These are phyloP conservation scores for Penicillium sclerotigenum DNA, from an alignment of 2,329 filamentous ascomycete species.

Conservation along the genomic window DNA sequence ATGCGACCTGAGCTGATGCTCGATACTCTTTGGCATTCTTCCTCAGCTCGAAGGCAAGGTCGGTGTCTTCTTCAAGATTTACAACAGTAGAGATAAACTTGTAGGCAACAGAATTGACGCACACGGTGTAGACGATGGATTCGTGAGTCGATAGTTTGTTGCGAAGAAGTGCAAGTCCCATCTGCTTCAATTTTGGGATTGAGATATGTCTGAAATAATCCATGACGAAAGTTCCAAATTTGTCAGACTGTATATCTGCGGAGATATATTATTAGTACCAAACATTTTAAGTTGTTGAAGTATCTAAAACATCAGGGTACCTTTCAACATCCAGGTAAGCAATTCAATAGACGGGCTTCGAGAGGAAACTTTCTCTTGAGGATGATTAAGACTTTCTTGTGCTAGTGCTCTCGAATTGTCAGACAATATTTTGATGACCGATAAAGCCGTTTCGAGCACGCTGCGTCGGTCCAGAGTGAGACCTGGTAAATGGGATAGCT, in stretches of 20 bases:
- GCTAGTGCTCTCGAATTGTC: not conserved
- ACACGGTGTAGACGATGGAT: slow-evolving; percentile 18
- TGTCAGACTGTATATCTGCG: slow-evolving; percentile 17
- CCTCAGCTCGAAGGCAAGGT: not conserved
- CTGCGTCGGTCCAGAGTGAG: slow-evolving; percentile 10
- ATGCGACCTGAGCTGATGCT: slow-evolving; percentile 10
- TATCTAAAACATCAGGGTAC: slow-evolving; percentile 1
- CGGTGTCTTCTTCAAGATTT: slow-evolving; percentile 1
- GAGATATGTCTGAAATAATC: slow-evolving; percentile 23
- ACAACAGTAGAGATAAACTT: slow-evolving; percentile 20
- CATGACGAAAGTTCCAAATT: slow-evolving; percentile 17
- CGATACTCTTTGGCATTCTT: not conserved
- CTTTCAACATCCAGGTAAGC: slow-evolving; percentile 23
- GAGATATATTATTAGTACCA: not conserved
- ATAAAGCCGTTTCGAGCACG: slow-evolving; percentile 16
- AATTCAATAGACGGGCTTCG: slow-evolving; percentile 16
- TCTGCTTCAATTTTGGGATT: slow-evolving; percentile 16
- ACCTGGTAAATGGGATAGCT: slow-evolving; percentile 3
- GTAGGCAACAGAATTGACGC: slow-evolving; percentile 19
- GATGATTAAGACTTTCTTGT: not conserved
- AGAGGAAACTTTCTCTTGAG: not conserved
- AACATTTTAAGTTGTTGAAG: not conserved
- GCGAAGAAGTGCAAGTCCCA: slow-evolving; percentile 18
- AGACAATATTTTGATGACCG: slow-evolving; percentile 5
- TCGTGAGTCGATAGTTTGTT: slow-evolving; percentile 7